A percentile compares a stretch with the other conserved stretches of the same genome.
Conservation (phyloP, 441 rosid genomes). For the Bocquillonia castaneifolia region DNA sequence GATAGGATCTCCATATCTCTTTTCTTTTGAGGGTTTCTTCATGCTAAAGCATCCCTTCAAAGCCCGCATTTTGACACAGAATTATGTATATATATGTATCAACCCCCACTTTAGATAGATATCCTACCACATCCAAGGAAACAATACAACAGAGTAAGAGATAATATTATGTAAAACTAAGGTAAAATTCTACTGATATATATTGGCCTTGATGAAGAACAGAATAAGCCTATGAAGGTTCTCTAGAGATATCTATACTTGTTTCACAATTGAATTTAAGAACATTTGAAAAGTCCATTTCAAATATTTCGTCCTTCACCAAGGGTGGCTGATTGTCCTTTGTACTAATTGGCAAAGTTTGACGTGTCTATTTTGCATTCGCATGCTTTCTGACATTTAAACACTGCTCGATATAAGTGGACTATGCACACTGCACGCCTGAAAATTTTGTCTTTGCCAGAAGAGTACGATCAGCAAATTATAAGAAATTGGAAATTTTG, state of each 20-base stretch:
- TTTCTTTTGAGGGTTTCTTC: slow-evolving; percentile 23
- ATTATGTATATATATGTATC: background rate
- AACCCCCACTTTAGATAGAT: background rate
- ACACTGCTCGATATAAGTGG: background rate
- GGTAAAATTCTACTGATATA: background rate
- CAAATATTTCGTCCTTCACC: no score
- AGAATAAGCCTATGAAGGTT: background rate
- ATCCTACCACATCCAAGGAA: slow-evolving; percentile 23
- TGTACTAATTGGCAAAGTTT: no score
- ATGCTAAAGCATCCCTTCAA: slow-evolving; percentile 44
- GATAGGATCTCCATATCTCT: slow-evolving; percentile 33
- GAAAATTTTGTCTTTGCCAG: background rate
- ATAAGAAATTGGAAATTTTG: no score
- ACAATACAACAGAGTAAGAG: background rate
- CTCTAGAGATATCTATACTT: background rate
- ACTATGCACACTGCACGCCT: background rate
- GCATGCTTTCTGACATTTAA: background rate
- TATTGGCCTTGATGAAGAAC: background rate
- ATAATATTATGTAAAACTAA: no score
- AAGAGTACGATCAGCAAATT: no score
- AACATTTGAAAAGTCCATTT: background rate
- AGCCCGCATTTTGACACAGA: slow-evolving; percentile 34
- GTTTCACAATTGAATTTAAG: background rate
- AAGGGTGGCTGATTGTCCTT: no score
- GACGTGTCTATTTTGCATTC: background rate